Conservation (phyloP, 2,329 filamentous ascomycete species). For the Pyrenochaeta sp. region DNA sequence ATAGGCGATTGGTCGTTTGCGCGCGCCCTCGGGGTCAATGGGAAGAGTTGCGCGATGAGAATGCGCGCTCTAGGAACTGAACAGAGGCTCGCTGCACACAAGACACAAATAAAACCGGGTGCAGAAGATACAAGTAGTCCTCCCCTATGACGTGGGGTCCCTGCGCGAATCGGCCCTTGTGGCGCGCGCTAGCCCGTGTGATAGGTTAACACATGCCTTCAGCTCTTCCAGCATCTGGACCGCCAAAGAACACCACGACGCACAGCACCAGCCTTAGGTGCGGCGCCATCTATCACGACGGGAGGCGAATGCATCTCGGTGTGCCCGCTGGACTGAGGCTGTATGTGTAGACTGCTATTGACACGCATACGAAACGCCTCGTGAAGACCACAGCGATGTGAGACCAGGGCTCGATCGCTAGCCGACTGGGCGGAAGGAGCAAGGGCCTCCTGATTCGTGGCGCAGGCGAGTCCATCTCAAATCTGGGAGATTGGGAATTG, state of each 20-base stretch:
- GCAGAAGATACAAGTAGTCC: constrained; percentile 26
- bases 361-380: constrained; percentile 5
- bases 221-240: constrained; percentile 24
- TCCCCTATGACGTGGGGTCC: constrained; percentile 29
- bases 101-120: constrained; percentile 30
- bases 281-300: constrained; percentile 1
- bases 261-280: constrained; percentile 25
- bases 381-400: neutral
- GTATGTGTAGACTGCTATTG: neutral
- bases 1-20: constrained; percentile 19
- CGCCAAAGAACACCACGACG: constrained; percentile 8
- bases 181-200: constrained; percentile 6
- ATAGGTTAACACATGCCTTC: constrained; percentile 11
- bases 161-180: constrained; percentile 22
- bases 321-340: constrained; percentile 14
- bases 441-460: neutral
- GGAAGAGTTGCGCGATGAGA: constrained; percentile 9
- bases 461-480: constrained; percentile 3
- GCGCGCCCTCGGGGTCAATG: constrained; percentile 12
- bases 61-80: constrained; percentile 5
- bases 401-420: neutral
- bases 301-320: constrained; percentile 14
- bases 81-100: constrained; percentile 15
- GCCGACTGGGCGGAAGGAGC: neutral
- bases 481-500: constrained; percentile 14